Conservation (phyloP, 2,329 filamentous ascomycete genomes). For the Rhinocladiella similis region DNA sequence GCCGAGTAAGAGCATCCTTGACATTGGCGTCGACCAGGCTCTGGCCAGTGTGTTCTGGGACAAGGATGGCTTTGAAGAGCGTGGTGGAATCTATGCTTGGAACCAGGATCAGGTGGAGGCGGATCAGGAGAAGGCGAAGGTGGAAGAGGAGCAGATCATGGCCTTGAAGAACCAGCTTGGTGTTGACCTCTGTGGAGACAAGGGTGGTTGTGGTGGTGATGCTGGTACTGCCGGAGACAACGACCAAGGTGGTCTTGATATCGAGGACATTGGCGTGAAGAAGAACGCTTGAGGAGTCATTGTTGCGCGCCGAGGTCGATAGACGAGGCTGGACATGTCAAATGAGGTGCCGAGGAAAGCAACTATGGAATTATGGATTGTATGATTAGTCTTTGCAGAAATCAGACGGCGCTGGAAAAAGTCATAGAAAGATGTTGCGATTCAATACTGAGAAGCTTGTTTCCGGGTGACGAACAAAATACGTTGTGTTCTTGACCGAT, state of each 20-base stretch:
- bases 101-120: slow-evolving; percentile 23
- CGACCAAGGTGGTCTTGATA: neutral
- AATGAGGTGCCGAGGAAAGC: no score
- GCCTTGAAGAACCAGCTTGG: neutral
- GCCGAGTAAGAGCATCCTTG: slow-evolving; percentile 41
- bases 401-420: no score
- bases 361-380: no score
- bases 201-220: no score
- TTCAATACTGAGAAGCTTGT: no score
- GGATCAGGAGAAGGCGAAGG: neutral
- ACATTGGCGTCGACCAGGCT: slow-evolving; percentile 50
- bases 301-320: no score
- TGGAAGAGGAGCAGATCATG: neutral
- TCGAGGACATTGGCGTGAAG: neutral
- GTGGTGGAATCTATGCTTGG: slow-evolving; percentile 55
- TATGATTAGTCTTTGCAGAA: no score
- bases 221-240: neutral
- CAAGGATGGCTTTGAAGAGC: slow-evolving; percentile 42
- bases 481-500: no score
- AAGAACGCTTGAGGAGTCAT: neutral
- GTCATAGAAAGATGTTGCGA: no score
- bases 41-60: slow-evolving; percentile 51
- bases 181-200: no score
- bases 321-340: slow-evolving; percentile 38
- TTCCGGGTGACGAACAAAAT: no score